Base-by-base conservation (phyloP, 768 basidiomycete genomes). In the Chalciporus pseudorubinellus region DNA sequence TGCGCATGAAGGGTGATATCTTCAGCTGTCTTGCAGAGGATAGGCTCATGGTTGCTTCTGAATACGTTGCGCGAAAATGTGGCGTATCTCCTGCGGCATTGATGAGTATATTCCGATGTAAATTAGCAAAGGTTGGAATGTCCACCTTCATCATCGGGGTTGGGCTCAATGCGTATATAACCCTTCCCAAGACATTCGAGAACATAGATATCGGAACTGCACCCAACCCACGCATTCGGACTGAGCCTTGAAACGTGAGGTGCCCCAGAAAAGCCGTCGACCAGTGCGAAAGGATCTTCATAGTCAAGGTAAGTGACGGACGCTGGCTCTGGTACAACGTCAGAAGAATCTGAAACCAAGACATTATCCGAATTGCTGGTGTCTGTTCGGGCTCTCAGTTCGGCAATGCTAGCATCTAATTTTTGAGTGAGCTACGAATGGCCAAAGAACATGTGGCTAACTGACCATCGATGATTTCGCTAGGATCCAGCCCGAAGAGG, bases 401-500 rank as follows among this genome's bases (percentile, higher is more conserved):
- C 73, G 49, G 78, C 74, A 19, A 74, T 63, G 11, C 74, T 78
- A 52, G 77, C 79, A 63, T 83, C 86, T 86, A 47, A 28, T 53
- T 44, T 34, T 46, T 34, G 19, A 31, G 20, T 31, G 28, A 14
- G 28, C 7, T 29, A 11, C 31, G 41, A 24, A 33, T 42, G 50
- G n/a, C 6, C 29, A 31, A 26, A 26, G 34, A 36, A n/a, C 6
- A n/a, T 14, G 5, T 6, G n/a, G 16, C 34, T 3, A 36, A 16
- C 68, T 58, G 59, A 86, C 87, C 85, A 44, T 89, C 81, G 19
- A 70, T 67, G 7, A 88, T 64, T 50, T 82, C 80, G 11, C 73
- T 66, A n/a, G 90, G 87, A 61, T 90, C 84, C 4, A 98, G 70
- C 0, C 95, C 95, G 61, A 94, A 89, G 11, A 98, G 70, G 7